A percentile compares a stretch with the other conserved stretches of the same genome.
Evolutionary conservation across 2,329 filamentous ascomycete species (phyloP).

Genomic region (Pseudogymnoascus sp.): DNA sequence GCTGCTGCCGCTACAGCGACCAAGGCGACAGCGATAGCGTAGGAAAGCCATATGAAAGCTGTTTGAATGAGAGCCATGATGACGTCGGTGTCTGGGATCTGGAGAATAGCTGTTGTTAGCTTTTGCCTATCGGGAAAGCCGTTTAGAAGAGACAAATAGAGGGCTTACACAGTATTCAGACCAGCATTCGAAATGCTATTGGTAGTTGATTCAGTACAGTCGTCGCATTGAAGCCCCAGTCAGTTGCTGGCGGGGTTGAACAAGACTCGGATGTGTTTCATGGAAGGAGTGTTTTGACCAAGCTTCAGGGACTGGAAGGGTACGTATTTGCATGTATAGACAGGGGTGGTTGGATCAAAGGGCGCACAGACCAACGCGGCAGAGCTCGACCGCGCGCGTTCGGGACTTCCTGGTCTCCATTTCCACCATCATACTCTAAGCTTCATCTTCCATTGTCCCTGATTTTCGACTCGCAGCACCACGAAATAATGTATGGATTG

Average conservation of each 20-base stretch:
- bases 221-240: not conserved
- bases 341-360: not conserved
- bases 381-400: not conserved
- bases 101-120: not conserved
- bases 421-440: not conserved
- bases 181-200: not conserved
- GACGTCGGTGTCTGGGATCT: conserved; percentile 8
- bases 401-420: not conserved
- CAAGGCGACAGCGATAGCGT: conserved; percentile 72
- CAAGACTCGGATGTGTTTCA: not conserved
- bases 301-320: conserved; percentile 5
- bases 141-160: not conserved
- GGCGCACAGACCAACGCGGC: conserved; percentile 3
- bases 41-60: conserved; percentile 90
- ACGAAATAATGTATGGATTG: not conserved
- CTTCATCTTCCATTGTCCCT: not conserved
- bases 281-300: not conserved
- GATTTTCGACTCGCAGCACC: not conserved
- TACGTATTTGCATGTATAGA: not conserved
- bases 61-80: conserved; percentile 61
- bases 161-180: conserved; percentile 1
- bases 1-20: conserved; percentile 71
- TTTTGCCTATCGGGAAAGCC: not conserved
- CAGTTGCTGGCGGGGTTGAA: not conserved
- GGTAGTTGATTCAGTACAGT: not conserved